phyloP scores from a whole-genome alignment of 78 protist genomes.

The Creolimax fragrantissima region DNA sequence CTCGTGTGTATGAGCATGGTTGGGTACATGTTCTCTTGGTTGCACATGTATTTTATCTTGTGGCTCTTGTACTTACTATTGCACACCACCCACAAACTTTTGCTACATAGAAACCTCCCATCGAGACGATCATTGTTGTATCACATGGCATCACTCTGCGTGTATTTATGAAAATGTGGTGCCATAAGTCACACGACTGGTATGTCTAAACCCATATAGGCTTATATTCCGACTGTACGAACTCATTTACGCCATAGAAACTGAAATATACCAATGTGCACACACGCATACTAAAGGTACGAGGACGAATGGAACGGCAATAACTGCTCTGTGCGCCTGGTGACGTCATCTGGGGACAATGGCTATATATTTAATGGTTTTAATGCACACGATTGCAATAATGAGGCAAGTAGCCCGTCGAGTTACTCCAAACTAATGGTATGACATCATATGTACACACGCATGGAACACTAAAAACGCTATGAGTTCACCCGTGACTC shows the following conservation, averaged over 20 bases:
- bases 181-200: conserved; percentile 1
- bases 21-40: no score
- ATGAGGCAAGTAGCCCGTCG: neutral
- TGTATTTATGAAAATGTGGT: conserved; percentile 25
- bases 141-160: conserved; percentile 27
- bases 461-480: no score
- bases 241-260: neutral
- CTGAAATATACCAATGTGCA: neutral
- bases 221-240: neutral
- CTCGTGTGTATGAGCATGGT: no score
- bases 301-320: conserved; percentile 1
- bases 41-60: no score
- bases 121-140: conserved; percentile 25
- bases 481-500: no score
- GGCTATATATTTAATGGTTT: conserved; percentile 6
- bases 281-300: conserved; percentile 3
- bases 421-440: neutral
- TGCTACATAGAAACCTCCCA: neutral
- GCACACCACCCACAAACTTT: no score
- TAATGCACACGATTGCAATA: neutral
- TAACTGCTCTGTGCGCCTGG: conserved; percentile 3
- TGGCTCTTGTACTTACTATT: no score
- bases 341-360: neutral
- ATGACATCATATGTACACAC: no score
- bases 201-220: neutral